Evolutionary conservation across 371 early-diverging fungal genomes (phyloP).

Genomic region (Entomophthora muscae): DNA sequence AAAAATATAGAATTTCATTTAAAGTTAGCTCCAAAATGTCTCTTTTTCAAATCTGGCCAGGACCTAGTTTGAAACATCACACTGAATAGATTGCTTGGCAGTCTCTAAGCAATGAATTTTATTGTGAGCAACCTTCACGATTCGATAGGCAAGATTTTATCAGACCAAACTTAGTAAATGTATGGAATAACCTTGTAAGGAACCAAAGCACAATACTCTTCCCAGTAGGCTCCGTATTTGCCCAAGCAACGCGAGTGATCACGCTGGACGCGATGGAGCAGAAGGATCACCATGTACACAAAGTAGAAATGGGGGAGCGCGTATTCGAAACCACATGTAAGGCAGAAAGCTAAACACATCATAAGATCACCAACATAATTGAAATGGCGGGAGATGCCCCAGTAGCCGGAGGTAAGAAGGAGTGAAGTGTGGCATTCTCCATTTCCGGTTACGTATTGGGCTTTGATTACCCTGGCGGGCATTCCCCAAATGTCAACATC

Average conservation of each 20-base stretch:
- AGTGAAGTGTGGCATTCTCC: constrained; percentile 43
- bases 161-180: constrained; percentile 10
- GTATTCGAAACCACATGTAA: constrained; percentile 37
- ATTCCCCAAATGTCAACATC: constrained; percentile 58
- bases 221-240: constrained; percentile 65
- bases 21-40: no score
- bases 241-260: constrained; percentile 44
- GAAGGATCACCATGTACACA: constrained; percentile 46
- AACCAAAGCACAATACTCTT: constrained; percentile 25
- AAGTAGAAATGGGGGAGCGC: constrained; percentile 52
- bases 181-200: constrained; percentile 9
- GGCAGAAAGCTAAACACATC: constrained; percentile 44
- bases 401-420: constrained; percentile 51
- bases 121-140: no score
- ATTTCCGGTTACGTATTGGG: constrained; percentile 46
- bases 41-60: no score
- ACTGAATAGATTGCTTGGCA: no score
- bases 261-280: constrained; percentile 39
- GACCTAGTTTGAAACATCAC: no score
- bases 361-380: constrained; percentile 63
- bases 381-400: constrained; percentile 60
- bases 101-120: no score
- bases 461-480: constrained; percentile 46
- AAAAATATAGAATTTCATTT: no score
- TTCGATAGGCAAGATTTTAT: no score